Conservation (phyloP, 2,329 filamentous ascomycete species). For the Tetracladium maxilliforme region DNA sequence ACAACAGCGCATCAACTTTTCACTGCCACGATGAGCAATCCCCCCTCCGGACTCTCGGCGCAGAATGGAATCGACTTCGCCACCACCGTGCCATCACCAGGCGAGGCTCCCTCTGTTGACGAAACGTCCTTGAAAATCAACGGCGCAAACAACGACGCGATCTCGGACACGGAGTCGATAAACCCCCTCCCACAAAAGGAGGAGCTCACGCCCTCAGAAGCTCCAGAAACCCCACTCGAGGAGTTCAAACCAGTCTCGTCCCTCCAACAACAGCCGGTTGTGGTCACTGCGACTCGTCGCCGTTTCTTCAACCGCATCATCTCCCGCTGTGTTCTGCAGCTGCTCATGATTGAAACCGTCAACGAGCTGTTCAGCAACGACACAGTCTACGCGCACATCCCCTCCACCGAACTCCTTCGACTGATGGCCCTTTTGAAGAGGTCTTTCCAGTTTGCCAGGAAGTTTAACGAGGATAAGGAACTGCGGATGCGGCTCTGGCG, state of each 20-base stretch:
- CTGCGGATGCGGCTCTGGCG: slow-evolving; percentile 87
- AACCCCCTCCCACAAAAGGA: slow-evolving; percentile 21
- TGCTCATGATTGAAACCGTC: slow-evolving; percentile 98
- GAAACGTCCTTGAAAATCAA: slow-evolving; percentile 49
- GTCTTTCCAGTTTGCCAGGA: slow-evolving; percentile 89
- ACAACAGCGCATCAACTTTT: slow-evolving; percentile 95
- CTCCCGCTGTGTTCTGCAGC: slow-evolving; percentile 89
- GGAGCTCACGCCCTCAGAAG: slow-evolving; percentile 8
- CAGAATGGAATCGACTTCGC: slow-evolving; percentile 38
- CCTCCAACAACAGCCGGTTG: slow-evolving; percentile 74
- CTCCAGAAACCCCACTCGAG: slow-evolving; percentile 52
- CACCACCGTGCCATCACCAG: slow-evolving; percentile 10
- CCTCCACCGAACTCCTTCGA: slow-evolving; percentile 73
- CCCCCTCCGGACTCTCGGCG: slow-evolving; percentile 33
- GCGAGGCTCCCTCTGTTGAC: slow-evolving; percentile 10
- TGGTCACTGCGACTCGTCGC: slow-evolving; percentile 82
- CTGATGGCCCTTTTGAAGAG: slow-evolving; percentile 93
- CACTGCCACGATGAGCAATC: slow-evolving; percentile 52
- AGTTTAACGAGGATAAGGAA: slow-evolving; percentile 96
- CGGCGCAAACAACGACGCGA: slow-evolving; percentile 23
- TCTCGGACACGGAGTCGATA: slow-evolving; percentile 12
- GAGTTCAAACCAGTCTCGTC: slow-evolving; percentile 71
- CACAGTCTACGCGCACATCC: slow-evolving; percentile 84
- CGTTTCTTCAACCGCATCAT: slow-evolving; percentile 99
- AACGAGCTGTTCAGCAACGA: slow-evolving; percentile 98